Evolutionary conservation across 176 grass and related monocot species (phyloP), one percentile per base, ranked within the genome.

Genomic region (Aegilops speltoides): DNA sequence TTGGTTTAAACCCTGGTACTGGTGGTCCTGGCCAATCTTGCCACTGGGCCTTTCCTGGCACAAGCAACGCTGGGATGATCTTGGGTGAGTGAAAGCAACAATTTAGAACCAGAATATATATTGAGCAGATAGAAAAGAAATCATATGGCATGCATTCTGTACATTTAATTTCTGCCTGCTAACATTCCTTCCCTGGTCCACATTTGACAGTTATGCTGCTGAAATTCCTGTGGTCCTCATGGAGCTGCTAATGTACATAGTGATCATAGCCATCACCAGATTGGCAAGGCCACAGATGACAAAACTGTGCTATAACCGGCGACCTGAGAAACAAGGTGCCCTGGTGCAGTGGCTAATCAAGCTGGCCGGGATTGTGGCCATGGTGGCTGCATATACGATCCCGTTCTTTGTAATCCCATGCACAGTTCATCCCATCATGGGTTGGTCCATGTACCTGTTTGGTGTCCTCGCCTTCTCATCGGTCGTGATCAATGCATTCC

Each of bases 1-100:
- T 36, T 99, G 90, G 90, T 92, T 97, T 81, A 99, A 99, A 87
- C 97, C 94, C 52, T 99, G 97, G 97, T 99, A 99, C 76, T 99
- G 97, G 97, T 99, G 97, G 97, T 99, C 97, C 34, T 99, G 92
- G 97, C 97, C 97, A 40, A 83, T 99, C 68, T 86, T 99, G 76
- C 97, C 97, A 16, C 75, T 99, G 86, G 97, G 97, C 33, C 87
- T 99, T 45, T 91, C 94, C 68, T 97, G 97, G 97, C 97, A 99
- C 68, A 93, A 97, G 87, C 92, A 91, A 82, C 97, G 97, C 4
- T 91, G 92, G 80, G 86, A 87, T 46, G 90, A 86, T 91, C 85
- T 99, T 77, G 97, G 97, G 94, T 96, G 68, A 99, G 90, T 87
- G 68, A 56, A 76, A 60, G 23, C 59, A 88, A 68, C 34, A 87